A percentile compares a stretch with the other conserved stretches of the same genome.
These are phyloP conservation scores for Phaeotremella fagi DNA, from an alignment of 768 basidiomycete species.

Conservation along the genomic window DNA sequence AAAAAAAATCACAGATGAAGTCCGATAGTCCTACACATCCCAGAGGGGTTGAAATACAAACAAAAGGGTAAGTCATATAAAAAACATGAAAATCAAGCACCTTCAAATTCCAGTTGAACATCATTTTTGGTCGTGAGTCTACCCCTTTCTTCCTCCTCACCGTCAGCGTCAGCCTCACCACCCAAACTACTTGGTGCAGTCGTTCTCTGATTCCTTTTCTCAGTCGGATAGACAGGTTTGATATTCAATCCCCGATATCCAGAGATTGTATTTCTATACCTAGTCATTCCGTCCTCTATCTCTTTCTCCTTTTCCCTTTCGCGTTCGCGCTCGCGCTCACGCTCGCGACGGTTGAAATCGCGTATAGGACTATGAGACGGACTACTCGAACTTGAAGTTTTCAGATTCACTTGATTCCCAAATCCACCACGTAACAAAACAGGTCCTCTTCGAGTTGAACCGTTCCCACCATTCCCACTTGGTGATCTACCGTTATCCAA, in stretches of 20 bases:
- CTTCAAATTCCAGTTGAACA: not conserved
- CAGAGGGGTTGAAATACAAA: not conserved
- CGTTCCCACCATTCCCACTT: not conserved
- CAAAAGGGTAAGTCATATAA: not conserved
- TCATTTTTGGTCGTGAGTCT: no score
- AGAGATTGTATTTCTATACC: not conserved
- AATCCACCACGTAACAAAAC: constrained; percentile 41
- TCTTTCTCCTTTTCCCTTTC: constrained; percentile 12
- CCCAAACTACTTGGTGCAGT: not conserved
- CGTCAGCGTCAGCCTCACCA: not conserved
- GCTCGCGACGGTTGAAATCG: constrained; percentile 16
- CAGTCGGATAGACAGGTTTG: not conserved
- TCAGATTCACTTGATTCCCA: constrained; percentile 8
- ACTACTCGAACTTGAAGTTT: not conserved
- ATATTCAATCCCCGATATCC: not conserved
- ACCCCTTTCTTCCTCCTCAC: no score
- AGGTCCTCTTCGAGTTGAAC: constrained; percentile 25
- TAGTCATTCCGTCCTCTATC: not conserved
- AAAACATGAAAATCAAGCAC: not conserved
- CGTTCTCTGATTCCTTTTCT: no score
- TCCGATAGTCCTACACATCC: no score
- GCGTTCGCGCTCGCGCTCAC: not conserved
- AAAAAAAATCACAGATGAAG: no score
- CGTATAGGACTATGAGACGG: constrained; percentile 29
- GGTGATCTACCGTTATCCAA: not conserved